phyloP scores from a whole-genome alignment of 1,284 basidiomycete species.

The Ustilago bromivora region DNA sequence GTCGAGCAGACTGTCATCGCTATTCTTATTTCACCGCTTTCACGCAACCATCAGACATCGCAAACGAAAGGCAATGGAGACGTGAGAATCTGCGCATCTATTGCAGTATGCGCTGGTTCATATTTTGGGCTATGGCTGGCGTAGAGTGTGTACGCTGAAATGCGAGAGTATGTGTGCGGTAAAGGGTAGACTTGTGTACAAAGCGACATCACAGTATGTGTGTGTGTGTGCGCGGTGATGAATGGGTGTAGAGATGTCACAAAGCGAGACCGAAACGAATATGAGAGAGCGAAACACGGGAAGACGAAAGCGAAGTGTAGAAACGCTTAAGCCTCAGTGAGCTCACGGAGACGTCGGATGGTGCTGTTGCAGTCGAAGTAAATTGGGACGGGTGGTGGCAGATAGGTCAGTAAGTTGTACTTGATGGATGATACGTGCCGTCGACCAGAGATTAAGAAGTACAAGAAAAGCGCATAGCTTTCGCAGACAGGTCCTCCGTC shows the following conservation, averaged over 20 bases:
- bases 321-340: constrained; percentile 67
- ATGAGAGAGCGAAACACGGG: constrained; percentile 18
- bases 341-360: constrained; percentile 70
- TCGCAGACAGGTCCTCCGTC: too few relatives aligned
- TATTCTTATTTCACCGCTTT: neutral
- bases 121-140: constrained; percentile 18
- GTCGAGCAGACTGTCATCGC: too few relatives aligned
- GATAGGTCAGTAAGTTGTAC: constrained; percentile 16
- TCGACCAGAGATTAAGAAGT: neutral
- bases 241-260: constrained; percentile 10
- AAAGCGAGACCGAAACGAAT: constrained; percentile 26
- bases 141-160: constrained; percentile 17
- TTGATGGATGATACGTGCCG: neutral
- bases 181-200: constrained; percentile 41
- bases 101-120: constrained; percentile 9
- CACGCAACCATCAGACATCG: neutral
- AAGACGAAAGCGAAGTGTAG: neutral
- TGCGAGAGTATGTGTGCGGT: constrained; percentile 26
- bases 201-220: constrained; percentile 20
- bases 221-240: neutral
- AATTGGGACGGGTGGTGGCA: neutral
- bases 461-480: neutral
- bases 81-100: constrained; percentile 23
- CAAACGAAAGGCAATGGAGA: neutral
- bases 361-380: constrained; percentile 54